Evolutionary conservation across 495 filamentous ascomycete species (phyloP).

Genomic region (Neurospora cerealis): DNA sequence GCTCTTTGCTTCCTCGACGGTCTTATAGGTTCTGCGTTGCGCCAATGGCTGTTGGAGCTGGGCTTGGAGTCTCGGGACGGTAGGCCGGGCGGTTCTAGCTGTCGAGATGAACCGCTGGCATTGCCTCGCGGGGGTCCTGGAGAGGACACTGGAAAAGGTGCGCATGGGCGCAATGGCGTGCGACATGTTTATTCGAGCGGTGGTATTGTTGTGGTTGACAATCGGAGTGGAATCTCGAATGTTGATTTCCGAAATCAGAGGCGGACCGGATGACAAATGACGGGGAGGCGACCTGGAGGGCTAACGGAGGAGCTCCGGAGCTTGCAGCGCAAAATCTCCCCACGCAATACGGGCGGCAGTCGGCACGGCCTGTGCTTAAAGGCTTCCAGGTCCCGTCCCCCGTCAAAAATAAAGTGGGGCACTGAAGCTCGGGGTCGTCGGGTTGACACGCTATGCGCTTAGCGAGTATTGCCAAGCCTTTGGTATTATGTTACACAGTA

Average conservation of each 20-base stretch:
- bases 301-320: neutral
- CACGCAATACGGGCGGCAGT: neutral
- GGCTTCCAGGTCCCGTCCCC: neutral
- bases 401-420: neutral
- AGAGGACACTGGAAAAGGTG: slow-evolving; percentile 13
- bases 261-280: neutral
- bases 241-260: neutral
- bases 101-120: slow-evolving; percentile 21
- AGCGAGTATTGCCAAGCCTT: neutral
- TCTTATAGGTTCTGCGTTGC: slow-evolving; percentile 35
- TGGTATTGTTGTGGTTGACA: neutral
- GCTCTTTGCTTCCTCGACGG: slow-evolving; percentile 44
- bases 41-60: slow-evolving; percentile 23
- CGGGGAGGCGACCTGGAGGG: neutral
- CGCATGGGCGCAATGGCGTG: slow-evolving; percentile 14
- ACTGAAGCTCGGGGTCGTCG: neutral
- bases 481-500: neutral
- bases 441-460: neutral
- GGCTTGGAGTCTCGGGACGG: slow-evolving; percentile 5
- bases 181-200: slow-evolving; percentile 14
- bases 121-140: slow-evolving; percentile 12
- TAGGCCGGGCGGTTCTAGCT: slow-evolving; percentile 8
- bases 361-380: neutral
- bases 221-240: neutral
- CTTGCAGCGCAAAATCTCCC: neutral